phyloP scores from a whole-genome alignment of 2,329 filamentous ascomycete genomes.

The Epichloe scottii region DNA sequence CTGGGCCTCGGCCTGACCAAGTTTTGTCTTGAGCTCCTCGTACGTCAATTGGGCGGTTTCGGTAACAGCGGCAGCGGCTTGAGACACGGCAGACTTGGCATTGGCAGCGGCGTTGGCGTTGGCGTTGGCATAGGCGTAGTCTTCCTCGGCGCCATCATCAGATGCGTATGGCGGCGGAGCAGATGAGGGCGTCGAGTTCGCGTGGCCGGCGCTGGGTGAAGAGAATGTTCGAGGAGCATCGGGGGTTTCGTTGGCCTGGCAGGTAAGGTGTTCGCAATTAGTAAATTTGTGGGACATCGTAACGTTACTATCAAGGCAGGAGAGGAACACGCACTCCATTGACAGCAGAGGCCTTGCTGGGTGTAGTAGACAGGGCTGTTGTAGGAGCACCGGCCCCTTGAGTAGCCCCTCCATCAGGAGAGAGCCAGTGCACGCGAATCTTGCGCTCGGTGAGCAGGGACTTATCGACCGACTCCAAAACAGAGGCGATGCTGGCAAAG shows the following conservation, averaged over 20 bases:
- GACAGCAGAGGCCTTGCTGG: constrained; percentile 25
- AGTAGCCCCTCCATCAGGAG: constrained; percentile 38
- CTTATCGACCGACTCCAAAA: constrained; percentile 75
- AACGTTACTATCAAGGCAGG: not conserved
- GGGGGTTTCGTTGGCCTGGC: constrained; percentile 28
- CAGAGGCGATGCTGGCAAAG: constrained; percentile 64
- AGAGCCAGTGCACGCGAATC: constrained; percentile 80
- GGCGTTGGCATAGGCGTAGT: constrained; percentile 11
- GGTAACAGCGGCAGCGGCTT: constrained; percentile 35
- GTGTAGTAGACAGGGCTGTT: constrained; percentile 26
- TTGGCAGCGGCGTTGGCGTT: constrained; percentile 12
- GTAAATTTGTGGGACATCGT: constrained; percentile 1
- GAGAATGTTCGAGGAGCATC: constrained; percentile 32
- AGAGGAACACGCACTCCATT: constrained; percentile 27
- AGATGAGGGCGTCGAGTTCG: constrained; percentile 17
- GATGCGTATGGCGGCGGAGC: constrained; percentile 24
- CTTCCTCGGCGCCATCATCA: constrained; percentile 19
- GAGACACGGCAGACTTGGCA: constrained; percentile 18
- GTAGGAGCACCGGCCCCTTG: constrained; percentile 10
- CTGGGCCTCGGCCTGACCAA: constrained; percentile 61
- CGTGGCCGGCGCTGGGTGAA: constrained; percentile 26
- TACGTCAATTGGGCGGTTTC: constrained; percentile 28
- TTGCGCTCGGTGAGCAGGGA: constrained; percentile 79
- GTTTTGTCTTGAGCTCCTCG: constrained; percentile 58
- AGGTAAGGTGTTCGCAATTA: not conserved